Base-by-base conservation (phyloP, 106 monocot genomes). In the Ottelia alismoides region DNA sequence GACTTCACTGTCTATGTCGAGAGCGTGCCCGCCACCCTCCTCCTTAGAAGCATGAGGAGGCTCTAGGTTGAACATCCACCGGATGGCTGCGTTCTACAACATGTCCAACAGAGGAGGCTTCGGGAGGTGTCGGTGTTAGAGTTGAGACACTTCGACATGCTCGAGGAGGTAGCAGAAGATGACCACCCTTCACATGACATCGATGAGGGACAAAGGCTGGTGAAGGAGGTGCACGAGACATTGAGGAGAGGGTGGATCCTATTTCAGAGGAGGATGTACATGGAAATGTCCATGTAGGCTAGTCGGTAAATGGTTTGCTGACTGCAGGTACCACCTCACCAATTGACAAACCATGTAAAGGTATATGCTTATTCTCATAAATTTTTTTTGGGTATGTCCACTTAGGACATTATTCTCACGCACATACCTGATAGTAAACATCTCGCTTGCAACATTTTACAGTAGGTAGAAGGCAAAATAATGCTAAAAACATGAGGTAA, bases 181-280 rank as follows among this genome's bases (percentile, higher is more conserved):
- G 89, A 90, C 35, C 89, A 90, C 58, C 89, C 83, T 1, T 57
- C 80, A 1, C 90, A 81, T 30, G 85, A 91, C 56, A 81, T 85
- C 6, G 80, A 74, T 1, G 75, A 84, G 22, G 84, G 90, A 35
- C 81, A 85, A 67, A 55, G 48, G 47, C 49, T 91, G 25, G 81
- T 91, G 57, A 91, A 91, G 70, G 74, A 81, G 43, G 90, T 91
- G 22, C 85, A 91, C 27, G 84, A 91, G 61, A 66, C 81, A 19
- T 27, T 91, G 59, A 57, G 84, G 27, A 47, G 28, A 6, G 67
- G 90, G 12, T n/a, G n/a, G n/a, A n/a, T n/a, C n/a, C n/a, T n/a
- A n/a, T n/a, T n/a, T n/a, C n/a, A n/a, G n/a, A n/a, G n/a, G n/a
- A n/a, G n/a, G n/a, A n/a, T n/a, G n/a, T n/a, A n/a, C n/a, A n/a